Base-by-base conservation (phyloP, 257 asterid species). In the Lithospermum erythrorhizon region DNA sequence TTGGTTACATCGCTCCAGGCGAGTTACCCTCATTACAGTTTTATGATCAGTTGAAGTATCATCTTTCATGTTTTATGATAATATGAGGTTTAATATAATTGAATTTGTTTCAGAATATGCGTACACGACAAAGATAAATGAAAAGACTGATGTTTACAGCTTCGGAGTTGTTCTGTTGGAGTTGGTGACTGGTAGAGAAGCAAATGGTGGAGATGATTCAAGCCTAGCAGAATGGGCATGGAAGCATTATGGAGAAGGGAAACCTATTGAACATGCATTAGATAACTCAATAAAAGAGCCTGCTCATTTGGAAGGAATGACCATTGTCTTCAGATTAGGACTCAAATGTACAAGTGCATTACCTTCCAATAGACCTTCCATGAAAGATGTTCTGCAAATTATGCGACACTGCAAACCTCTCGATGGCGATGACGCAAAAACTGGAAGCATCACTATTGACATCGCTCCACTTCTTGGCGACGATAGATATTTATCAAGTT, bases 191-290 rank as follows among this genome's bases (percentile, higher is more conserved):
- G 83, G 83, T 65, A 66, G 80, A 63, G 82, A 79, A 76, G 79
- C 95, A 13, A 80, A 76, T 52, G 59, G 32, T 6, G 89, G 90
- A 53, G 94, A 78, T 4, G 94, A 86, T 22, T 69, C 76, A 6
- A 79, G 86, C 79, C 86, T 89, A 1, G 94, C 93, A 13, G 94
- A 89, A 65, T 89, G 97, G 95, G 95, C 95, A 6, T 87, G 97
- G 95, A 79, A 57, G 75, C 79, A 70, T 24, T 81, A 73, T 0
- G 76, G 76, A 60, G 85, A 87, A 64, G 95, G 81, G 49, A 78
- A 63, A 54, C 77, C 78, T 0, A 67, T 78, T 5, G 63, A 4
- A 1, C 83, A 81, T 24, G 73, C 57, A 2, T 15, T 84, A 55
- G 95, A 87, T 41, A 68, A 62, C 24, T 85, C 68, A 41, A 78